Base-by-base conservation (phyloP, 1,139 yeast genomes). In the Spencermartinsiella ligniputridi region DNA sequence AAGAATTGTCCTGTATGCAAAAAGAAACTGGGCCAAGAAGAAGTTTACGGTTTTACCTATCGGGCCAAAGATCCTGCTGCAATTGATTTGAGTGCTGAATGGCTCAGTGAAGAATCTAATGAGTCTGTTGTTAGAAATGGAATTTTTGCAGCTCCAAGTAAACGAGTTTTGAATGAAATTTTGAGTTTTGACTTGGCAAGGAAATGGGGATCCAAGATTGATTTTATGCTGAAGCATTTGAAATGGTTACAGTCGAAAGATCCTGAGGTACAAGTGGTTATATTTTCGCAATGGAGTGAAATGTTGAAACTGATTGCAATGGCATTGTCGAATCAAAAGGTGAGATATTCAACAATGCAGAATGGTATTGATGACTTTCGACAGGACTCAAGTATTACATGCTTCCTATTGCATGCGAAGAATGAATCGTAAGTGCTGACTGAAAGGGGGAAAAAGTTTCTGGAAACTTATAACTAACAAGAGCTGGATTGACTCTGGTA, bases 231-330 rank as follows among this genome's bases (percentile, higher is more conserved):
- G 12, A 78, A 81, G 53, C 90, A 87, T 50, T 76, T 82, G 1
- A 40, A 47, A 40, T 83, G 82, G 69, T 65, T 90, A 41, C 75
- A 78, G 41, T 61, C 71, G 4, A 67, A 71, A 25, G 83, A 83
- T 39, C 79, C 84, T 0, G 63, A 69, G 1, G 88, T 81, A 1
- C 97, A 90, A 62, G 83, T 90, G 37, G 83, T 90, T 6, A 68
- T 90, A 0, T 90, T 86, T 60, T 87, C 96, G 27, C 97, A 89
- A 62, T 89, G 95, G 90, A 76, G 79, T 32, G 89, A 81, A 39
- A 77, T 89, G 65, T 64, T 92, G 42, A 75, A 73, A 37, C 72
- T 87, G 15, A 63, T 90, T 35, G 80, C 81, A 0, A 69, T 73
- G n/a, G 94, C 96, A 0, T 68, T 92, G 51, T 70, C 68, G 22